A percentile compares a stretch with the other conserved stretches of the same genome.
Conservation (phyloP, 2,329 filamentous ascomycete species). For the Scolecobasidium constrictum region DNA sequence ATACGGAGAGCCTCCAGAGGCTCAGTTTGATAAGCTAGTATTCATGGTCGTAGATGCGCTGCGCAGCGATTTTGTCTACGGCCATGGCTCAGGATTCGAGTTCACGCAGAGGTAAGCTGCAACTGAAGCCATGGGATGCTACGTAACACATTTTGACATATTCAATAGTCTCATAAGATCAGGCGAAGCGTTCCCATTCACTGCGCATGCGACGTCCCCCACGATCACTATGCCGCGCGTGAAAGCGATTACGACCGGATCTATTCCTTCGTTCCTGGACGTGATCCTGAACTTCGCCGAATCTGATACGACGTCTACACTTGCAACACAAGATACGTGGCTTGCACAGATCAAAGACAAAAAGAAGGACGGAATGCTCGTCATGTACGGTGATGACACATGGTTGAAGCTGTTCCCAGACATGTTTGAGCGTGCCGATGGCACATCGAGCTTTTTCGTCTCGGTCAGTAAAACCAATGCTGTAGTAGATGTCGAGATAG, state of each 20-base stretch:
- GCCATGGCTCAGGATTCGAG: conserved; percentile 65
- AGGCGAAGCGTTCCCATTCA: conserved; percentile 82
- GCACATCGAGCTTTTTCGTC: conserved; percentile 96
- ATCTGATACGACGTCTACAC: conserved; percentile 78
- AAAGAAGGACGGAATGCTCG: conserved; percentile 51
- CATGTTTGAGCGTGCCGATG: conserved; percentile 77
- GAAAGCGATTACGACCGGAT: conserved; percentile 94
- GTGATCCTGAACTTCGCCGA: conserved; percentile 95
- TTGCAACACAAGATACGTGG: conserved; percentile 90
- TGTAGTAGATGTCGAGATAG: conserved; percentile 23
- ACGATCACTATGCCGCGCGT: conserved; percentile 98
- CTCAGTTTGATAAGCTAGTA: conserved; percentile 77
- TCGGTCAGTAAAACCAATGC: conserved; percentile 51
- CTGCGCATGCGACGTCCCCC: conserved; percentile 88
- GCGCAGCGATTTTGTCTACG: conserved; percentile 90
- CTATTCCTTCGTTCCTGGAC: conserved; percentile 95
- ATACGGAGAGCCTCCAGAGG: conserved; percentile 46
- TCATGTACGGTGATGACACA: conserved; percentile 97
- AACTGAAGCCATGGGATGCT: no score
- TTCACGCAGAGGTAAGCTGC: conserved; percentile 71
- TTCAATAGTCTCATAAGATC: conserved; percentile 62
- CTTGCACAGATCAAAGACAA: conserved; percentile 65
- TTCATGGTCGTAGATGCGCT: conserved; percentile 98
- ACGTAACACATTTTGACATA: background rate
- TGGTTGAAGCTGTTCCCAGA: conserved; percentile 94